Evolutionary conservation across 306 rosid genomes (phyloP), one percentile per base, ranked within the genome.

Genomic region (Citrullus amarus): DNA sequence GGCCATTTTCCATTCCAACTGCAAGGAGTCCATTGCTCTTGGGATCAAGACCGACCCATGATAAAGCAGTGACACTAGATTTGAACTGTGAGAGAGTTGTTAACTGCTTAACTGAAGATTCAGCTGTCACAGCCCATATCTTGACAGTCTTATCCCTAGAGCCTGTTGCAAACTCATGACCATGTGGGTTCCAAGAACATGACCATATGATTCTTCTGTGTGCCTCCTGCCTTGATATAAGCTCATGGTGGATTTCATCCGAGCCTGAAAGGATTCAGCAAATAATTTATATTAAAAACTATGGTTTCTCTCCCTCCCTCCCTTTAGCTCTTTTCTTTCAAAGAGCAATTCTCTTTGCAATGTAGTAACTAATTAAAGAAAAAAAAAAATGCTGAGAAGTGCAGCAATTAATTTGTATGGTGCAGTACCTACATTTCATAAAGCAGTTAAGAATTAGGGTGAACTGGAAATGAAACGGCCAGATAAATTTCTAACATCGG

Each of bases 121-220:
- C 88, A 50, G 70, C 67, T 50, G 85, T 86, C 0, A 91, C 46
- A 2, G 83, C 87, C 99, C 99, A 96, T 65, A 92, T 88, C 85
- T 96, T 96, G 58, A 92, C 97, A 0, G 85, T 86, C 76, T 91
- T 96, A 86, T 92, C 98, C 76, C 99, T 84, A 1, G 99, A 96
- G 56, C 97, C 98, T 4, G 98, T 96, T 25, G 97, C 99, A 41
- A 95, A 96, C 85, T 96, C 98, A 9, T 92, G 83, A 56, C 98
- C 88, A 7, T 84, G 71, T 38, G 97, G 98, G 82, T 96, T 96
- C 99, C 99, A 96, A 76, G 93, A 88, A 78, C 99, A 96, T 18
- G 99, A 84, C 98, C 99, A 90, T 87, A 92, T 92, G 62, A 96
- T 96, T 79, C 99, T 92, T 87, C 90, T 92, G 86, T 96, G 99